phyloP scores from a whole-genome alignment of 73 alveolate genomes.

The Symbiodinium pilosum region DNA sequence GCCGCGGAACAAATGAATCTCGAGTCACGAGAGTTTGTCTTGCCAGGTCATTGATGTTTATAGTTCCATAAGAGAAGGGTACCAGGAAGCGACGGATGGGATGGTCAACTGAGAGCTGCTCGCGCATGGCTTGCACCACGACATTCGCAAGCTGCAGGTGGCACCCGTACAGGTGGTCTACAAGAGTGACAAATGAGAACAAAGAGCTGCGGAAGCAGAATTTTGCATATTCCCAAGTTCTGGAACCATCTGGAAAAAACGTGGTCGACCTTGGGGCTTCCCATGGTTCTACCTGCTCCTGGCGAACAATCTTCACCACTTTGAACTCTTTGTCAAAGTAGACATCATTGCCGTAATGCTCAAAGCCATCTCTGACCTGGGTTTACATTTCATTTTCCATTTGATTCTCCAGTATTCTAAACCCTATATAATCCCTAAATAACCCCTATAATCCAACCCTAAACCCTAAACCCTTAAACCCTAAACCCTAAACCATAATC shows the following conservation, averaged over 20 bases:
- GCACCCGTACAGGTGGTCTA: slow-evolving; percentile 22
- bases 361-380: background rate
- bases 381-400: too few species aligned
- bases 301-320: slow-evolving; percentile 8
- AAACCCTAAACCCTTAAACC: too few species aligned
- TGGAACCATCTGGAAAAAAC: slow-evolving; percentile 4
- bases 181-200: slow-evolving; percentile 5
- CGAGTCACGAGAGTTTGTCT: slow-evolving; percentile 3
- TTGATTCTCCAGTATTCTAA: background rate
- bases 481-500: too few species aligned
- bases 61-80: slow-evolving; percentile 11
- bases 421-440: background rate
- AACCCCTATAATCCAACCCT: too few species aligned
- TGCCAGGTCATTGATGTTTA: slow-evolving; percentile 22
- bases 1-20: background rate
- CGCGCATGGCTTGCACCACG: background rate
- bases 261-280: background rate
- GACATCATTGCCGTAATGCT: background rate
- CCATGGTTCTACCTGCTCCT: background rate
- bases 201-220: slow-evolving; percentile 24
- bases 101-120: slow-evolving; percentile 18
- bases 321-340: background rate
- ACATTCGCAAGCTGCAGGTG: slow-evolving; percentile 22
- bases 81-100: slow-evolving; percentile 19
- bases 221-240: slow-evolving; percentile 28